Conservation (phyloP, 768 basidiomycete species). For the Lactifluus rugatus region DNA sequence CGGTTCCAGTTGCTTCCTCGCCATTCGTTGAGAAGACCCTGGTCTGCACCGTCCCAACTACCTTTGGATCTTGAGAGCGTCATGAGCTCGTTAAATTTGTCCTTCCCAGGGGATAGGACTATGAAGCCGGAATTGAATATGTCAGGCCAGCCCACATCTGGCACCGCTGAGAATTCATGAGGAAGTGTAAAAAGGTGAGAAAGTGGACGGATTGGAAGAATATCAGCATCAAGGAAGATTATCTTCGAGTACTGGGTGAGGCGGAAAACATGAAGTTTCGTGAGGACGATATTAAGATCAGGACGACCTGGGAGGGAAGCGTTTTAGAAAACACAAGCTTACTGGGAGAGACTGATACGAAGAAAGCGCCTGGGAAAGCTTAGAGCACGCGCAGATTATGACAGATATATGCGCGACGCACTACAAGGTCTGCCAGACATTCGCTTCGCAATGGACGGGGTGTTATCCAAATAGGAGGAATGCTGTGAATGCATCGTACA, state of each 20-base stretch:
- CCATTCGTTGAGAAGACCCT: conserved; percentile 97
- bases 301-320: conserved; percentile 59
- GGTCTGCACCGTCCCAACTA: conserved; percentile 98
- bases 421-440: background rate
- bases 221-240: conserved; percentile 88
- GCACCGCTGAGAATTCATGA: conserved; percentile 83
- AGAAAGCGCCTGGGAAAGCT: background rate
- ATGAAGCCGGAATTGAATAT: conserved; percentile 98
- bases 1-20: conserved; percentile 78
- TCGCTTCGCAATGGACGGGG: background rate
- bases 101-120: conserved; percentile 71
- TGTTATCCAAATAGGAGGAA: background rate
- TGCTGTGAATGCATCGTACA: background rate
- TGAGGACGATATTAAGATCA: conserved; percentile 88
- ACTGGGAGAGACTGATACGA: background rate
- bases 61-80: conserved; percentile 68
- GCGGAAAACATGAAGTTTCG: conserved; percentile 94
- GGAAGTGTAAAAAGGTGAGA: conserved; percentile 84
- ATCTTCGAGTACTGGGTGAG: conserved; percentile 78
- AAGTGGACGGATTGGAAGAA: conserved; percentile 79
- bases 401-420: background rate
- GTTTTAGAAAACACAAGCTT: background rate
- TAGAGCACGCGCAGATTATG: background rate
- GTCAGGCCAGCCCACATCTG: conserved; percentile 99
- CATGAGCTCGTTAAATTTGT: conserved; percentile 70